These are phyloP conservation scores for Immersiella caudata DNA, from an alignment of 495 filamentous ascomycete genomes.

Conservation along the genomic window DNA sequence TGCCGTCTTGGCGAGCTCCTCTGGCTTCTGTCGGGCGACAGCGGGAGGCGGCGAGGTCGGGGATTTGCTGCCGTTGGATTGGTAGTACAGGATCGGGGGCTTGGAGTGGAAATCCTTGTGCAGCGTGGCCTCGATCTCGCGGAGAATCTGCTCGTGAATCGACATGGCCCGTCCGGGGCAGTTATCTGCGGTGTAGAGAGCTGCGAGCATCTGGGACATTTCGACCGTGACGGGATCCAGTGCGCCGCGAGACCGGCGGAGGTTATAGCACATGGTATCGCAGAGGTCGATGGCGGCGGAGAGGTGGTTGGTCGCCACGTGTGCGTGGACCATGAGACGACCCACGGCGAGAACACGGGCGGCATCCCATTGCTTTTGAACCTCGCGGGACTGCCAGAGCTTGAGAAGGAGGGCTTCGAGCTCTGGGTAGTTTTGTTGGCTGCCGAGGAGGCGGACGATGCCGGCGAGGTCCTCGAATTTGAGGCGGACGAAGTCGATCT, in stretches of 20 bases:
- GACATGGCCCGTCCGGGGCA: conserved; percentile 55
- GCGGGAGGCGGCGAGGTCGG: conserved; percentile 22
- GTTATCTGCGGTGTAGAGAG: conserved; percentile 53
- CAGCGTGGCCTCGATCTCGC: conserved; percentile 37
- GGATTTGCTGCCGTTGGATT: neutral
- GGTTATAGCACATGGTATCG: conserved; percentile 66
- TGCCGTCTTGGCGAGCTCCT: conserved; percentile 44
- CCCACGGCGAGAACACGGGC: conserved; percentile 59
- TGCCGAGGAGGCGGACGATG: conserved; percentile 58
- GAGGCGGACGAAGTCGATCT: conserved; percentile 57
- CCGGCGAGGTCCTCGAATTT: conserved; percentile 56
- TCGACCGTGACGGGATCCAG: conserved; percentile 57
- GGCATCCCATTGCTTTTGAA: conserved; percentile 60
- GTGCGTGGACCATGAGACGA: conserved; percentile 59
- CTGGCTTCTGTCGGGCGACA: conserved; percentile 33
- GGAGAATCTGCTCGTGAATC: conserved; percentile 59
- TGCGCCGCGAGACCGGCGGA: conserved; percentile 60
- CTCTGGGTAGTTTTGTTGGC: conserved; percentile 61
- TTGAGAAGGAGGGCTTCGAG: conserved; percentile 61
- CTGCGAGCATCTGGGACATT: conserved; percentile 59
- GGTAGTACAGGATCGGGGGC: neutral
- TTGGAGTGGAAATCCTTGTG: conserved; percentile 16
- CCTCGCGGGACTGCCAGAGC: conserved; percentile 64
- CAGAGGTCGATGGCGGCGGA: conserved; percentile 56
- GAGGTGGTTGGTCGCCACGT: conserved; percentile 50